Evolutionary conservation across 805 yeast genomes (phyloP).

Genomic region (Novakomyces olei): DNA sequence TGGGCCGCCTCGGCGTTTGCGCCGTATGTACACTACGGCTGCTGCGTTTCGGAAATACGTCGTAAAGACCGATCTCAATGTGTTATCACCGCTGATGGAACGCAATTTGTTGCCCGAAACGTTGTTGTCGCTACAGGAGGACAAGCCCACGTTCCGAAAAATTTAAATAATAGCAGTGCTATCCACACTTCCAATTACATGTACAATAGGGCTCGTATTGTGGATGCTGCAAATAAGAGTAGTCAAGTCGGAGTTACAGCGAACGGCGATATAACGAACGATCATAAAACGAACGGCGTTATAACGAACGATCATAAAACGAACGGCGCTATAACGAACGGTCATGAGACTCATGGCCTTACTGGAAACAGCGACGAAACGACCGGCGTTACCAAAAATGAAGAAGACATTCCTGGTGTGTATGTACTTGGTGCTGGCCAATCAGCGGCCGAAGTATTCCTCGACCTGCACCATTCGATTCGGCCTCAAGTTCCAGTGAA

Average conservation of each 20-base stretch:
- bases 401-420: conserved; percentile 4
- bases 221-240: too few species aligned
- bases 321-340: too few species aligned
- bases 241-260: too few species aligned
- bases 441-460: conserved; percentile 12
- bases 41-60: conserved; percentile 4
- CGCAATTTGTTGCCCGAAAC: conserved; percentile 2
- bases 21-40: conserved; percentile 8
- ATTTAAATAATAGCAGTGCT: too few species aligned
- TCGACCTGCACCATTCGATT: conserved; percentile 5
- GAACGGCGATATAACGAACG: too few species aligned
- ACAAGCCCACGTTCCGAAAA: neutral
- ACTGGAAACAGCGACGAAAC: neutral
- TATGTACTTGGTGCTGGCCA: conserved; percentile 13
- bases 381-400: neutral
- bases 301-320: too few species aligned
- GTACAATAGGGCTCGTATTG: neutral
- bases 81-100: neutral
- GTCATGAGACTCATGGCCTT: too few species aligned
- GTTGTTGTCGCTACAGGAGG: conserved; percentile 12
- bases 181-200: too few species aligned
- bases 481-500: conserved; percentile 7
- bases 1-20: conserved; percentile 12
- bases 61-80: conserved; percentile 1
- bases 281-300: too few species aligned